Evolutionary conservation across 2,329 filamentous ascomycete species (phyloP), one percentile per base, ranked within the genome.

Genomic region (Lasiodiplodia gonubiensis): DNA sequence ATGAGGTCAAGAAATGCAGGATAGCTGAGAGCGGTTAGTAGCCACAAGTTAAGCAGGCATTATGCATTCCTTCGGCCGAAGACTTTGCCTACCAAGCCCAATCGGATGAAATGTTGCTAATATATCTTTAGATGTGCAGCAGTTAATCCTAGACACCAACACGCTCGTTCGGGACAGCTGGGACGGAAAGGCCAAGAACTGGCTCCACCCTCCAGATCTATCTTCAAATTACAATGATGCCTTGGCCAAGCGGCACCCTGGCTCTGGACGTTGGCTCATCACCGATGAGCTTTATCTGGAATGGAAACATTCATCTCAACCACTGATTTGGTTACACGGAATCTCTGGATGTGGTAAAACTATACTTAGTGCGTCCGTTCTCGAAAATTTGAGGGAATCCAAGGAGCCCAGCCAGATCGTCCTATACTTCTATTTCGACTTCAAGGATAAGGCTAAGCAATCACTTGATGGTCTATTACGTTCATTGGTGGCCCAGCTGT

Each of bases 401-500:
- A 2, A 6, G 5, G 16, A 4, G 21, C 8, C 18, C 3, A 1
- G 12, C n/a, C 21, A 53, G 7, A 1, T 46, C 11, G 6, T 27
- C 12, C 27, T 60, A 10, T 79, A 79, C 63, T 80, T 78, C 69
- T 79, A 77, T 68, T 81, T 80, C 57, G 76, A 77, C 64, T 67
- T 67, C 35, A 64, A 21, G 23, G 54, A 67, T 35, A 25, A 18
- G 1, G n/a, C 74, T 30, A 83, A 82, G 61, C 79, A 80, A 66
- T 49, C 70, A 0, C 52, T 76, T 5, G 74, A 78, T 18, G 69
- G 72, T 0, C 76, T 80, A 72, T 14, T 83, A 1, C 74, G 76
- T 21, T 81, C 80, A 10, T 69, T 83, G 2, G 53, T 81, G 11
- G 67, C 48, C 16, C 81, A 83, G 66, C 70, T 82, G 2, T 74